Conservation (phyloP, 257 asterid genomes). For the Nicotiana noctiflora region DNA sequence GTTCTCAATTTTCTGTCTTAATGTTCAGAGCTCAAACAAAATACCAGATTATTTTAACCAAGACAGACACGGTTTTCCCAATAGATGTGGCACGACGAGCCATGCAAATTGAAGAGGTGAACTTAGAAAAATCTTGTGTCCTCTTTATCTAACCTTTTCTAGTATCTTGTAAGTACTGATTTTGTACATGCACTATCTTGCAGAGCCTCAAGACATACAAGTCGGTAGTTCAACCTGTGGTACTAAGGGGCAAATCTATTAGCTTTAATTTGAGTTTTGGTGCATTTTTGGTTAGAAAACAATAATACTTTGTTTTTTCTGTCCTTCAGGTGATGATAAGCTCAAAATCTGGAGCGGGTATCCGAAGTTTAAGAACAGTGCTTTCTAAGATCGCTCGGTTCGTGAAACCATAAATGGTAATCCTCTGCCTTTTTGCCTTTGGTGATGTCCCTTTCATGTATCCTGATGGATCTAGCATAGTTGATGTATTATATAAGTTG, state of each 20-base stretch:
- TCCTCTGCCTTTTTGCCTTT: constrained; percentile 11
- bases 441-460: background rate
- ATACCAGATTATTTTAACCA: constrained; percentile 88
- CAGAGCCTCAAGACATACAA: constrained; percentile 79
- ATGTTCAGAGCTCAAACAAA: constrained; percentile 62
- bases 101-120: constrained; percentile 97
- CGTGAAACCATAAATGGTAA: constrained; percentile 37
- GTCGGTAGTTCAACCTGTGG: constrained; percentile 88
- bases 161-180: background rate
- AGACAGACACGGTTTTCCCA: constrained; percentile 84
- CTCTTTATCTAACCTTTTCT: background rate
- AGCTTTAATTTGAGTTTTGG: background rate
- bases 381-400: constrained; percentile 73
- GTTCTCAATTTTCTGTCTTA: constrained; percentile 11
- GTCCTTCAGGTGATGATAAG: constrained; percentile 85
- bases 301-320: background rate
- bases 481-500: background rate
- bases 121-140: background rate
- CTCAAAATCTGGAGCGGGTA: constrained; percentile 93
- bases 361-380: constrained; percentile 78
- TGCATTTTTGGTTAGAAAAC: background rate
- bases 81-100: constrained; percentile 93
- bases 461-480: background rate
- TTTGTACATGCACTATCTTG: constrained; percentile 18
- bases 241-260: constrained; percentile 21